Evolutionary conservation across 371 early-diverging fungal genomes (phyloP), one percentile per base, ranked within the genome.

Genomic region (Mucor velutinosus): DNA sequence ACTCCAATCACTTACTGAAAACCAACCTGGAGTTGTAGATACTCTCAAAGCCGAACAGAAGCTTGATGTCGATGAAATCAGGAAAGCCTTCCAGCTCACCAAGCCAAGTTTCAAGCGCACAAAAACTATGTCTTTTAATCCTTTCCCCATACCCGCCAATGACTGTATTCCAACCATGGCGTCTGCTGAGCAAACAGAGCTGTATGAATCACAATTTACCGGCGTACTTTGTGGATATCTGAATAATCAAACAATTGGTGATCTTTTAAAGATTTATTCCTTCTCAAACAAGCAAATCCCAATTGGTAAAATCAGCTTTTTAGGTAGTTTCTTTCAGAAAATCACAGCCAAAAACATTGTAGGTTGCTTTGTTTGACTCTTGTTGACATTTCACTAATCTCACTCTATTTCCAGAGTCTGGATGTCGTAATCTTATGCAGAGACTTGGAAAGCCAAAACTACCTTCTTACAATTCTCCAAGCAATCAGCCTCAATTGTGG

Each of bases 91-190:
- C 23, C 4, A 49, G 19, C 8, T 3, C 4, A 49, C 49, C 5
- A 19, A 49, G 6, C 8, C 0, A 10, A 21, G 21, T 5, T 51
- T 25, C 51, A 51, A 51, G 12, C 51, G 51, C 23, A 25, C 51
- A 7, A 51, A 14, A 51, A 51, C 51, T 12, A 10, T 3, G 12
- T 1, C 3, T 3, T 21, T 1, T 10, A 0, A 0, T 1, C 25
- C 51, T 12, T 27, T 43, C 15, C 45, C 29, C 30, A 37, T 47
- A 5, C 58, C 58, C 4, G n/a, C 11, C 19, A 21, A 35, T 19
- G 8, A 58, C 19, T 35, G 58, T 58, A 35, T 58, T 32, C 56
- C 56, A 11, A 56, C 32, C n/a, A 56, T 56, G 56, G 30, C 56
- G 4, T 30, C 56, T 5, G 8, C 8, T 7, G 56, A 56, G n/a